These are phyloP conservation scores for Neolentinus lepideus DNA, from an alignment of 1,284 basidiomycete species.

Conservation along the genomic window DNA sequence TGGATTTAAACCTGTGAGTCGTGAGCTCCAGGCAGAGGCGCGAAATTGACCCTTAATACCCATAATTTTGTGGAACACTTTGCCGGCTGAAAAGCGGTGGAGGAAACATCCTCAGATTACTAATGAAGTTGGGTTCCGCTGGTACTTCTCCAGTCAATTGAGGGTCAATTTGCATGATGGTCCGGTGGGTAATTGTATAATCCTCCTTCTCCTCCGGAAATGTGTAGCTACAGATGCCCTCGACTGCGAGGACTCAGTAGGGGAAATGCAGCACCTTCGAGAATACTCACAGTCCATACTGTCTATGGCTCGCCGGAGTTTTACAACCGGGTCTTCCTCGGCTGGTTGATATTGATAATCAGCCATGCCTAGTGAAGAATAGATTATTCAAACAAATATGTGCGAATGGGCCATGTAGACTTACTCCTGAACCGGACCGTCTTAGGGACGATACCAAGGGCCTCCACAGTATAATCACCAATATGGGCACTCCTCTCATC, in stretches of 20 bases:
- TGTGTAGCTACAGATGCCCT: slow-evolving; percentile 60
- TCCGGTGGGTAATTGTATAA: slow-evolving; percentile 31
- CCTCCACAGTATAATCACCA: slow-evolving; percentile 77
- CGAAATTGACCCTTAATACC: slow-evolving; percentile 44
- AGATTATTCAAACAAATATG: slow-evolving; percentile 1
- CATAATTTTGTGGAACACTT: slow-evolving; percentile 70
- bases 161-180: slow-evolving; percentile 28
- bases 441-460: slow-evolving; percentile 71
- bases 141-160: slow-evolving; percentile 13
- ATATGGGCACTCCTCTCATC: slow-evolving; percentile 24
- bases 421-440: slow-evolving; percentile 87
- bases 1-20: slow-evolving; percentile 61
- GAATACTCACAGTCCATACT: slow-evolving; percentile 64
- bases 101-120: slow-evolving; percentile 68
- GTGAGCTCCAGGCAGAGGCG: background rate
- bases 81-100: slow-evolving; percentile 83
- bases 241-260: slow-evolving; percentile 37
- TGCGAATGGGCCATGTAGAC: slow-evolving; percentile 18
- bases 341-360: slow-evolving; percentile 86
- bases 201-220: slow-evolving; percentile 65
- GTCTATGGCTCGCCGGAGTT: slow-evolving; percentile 67
- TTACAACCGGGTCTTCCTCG: slow-evolving; percentile 58
- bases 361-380: slow-evolving; percentile 63
- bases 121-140: slow-evolving; percentile 14
- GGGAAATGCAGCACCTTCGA: background rate